phyloP scores from a whole-genome alignment of 805 yeast genomes.

The Saccharomyces mikatae region DNA sequence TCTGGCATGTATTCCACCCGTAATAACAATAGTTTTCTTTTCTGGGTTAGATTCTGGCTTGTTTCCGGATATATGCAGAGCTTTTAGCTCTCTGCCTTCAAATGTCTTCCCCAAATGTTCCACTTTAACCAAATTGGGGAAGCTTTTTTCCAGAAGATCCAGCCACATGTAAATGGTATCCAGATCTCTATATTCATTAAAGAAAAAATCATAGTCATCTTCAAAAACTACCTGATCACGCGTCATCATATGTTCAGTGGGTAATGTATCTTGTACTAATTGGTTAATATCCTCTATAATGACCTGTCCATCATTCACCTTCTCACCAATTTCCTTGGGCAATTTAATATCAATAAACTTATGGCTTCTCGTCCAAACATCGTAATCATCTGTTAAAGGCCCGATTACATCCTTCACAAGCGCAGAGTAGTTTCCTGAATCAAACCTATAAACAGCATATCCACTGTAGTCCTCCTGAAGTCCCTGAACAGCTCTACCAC shows the following conservation, averaged over 20 bases:
- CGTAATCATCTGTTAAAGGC: constrained; percentile 16
- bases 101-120: constrained; percentile 68
- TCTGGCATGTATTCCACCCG: constrained; percentile 83
- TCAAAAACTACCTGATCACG: constrained; percentile 7
- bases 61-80: constrained; percentile 52
- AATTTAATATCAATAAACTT: constrained; percentile 42
- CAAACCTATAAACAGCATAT: constrained; percentile 21
- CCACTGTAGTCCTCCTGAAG: constrained; percentile 11
- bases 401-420: constrained; percentile 7
- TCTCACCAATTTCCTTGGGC: constrained; percentile 7
- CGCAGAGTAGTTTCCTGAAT: constrained; percentile 2
- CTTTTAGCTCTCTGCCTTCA: constrained; percentile 66
- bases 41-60: constrained; percentile 33
- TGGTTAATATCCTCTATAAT: constrained; percentile 52
- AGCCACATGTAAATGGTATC: constrained; percentile 68
- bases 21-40: constrained; percentile 60
- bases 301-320: constrained; percentile 21
- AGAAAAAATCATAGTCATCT: constrained; percentile 45
- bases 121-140: constrained; percentile 53
- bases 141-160: constrained; percentile 49
- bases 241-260: constrained; percentile 17
- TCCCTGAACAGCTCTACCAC: background rate
- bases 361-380: constrained; percentile 44
- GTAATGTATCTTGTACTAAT: constrained; percentile 47
- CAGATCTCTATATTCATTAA: constrained; percentile 60